A percentile compares a stretch with the other conserved stretches of the same genome.
These are phyloP conservation scores for Cutaneotrichosporon sp. DNA, from an alignment of 1,284 basidiomycete species.

Conservation along the genomic window DNA sequence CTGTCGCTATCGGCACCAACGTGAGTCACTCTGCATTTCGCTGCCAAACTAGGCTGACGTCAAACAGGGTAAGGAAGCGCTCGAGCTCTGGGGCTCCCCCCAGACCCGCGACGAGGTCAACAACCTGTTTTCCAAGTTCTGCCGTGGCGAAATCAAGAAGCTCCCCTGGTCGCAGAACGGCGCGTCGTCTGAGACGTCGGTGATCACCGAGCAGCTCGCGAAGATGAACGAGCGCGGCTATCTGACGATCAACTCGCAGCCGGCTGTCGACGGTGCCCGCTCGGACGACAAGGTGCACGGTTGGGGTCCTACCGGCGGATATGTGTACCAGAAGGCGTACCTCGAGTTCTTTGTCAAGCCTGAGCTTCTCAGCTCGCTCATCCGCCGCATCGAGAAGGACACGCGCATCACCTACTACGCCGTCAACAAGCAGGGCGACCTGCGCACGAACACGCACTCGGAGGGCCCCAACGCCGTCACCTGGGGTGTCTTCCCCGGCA, in stretches of 20 bases:
- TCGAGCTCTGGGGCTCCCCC: constrained; percentile 85
- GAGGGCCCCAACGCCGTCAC: constrained; percentile 98
- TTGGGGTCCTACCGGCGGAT: constrained; percentile 87
- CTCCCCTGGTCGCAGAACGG: constrained; percentile 96
- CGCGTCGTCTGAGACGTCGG: constrained; percentile 77
- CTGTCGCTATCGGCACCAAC: constrained; percentile 74
- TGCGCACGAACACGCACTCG: constrained; percentile 90
- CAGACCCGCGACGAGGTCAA: constrained; percentile 61
- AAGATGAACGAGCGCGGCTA: constrained; percentile 87
- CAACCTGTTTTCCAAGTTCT: constrained; percentile 77
- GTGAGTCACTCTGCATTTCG: background rate
- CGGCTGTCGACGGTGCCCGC: constrained; percentile 86
- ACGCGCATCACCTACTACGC: constrained; percentile 94
- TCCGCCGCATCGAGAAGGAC: constrained; percentile 83
- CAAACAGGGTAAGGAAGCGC: constrained; percentile 60
- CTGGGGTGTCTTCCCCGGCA: constrained; percentile 98
- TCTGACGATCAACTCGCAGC: constrained; percentile 97
- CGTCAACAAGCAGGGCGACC: constrained; percentile 68
- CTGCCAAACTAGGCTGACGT: background rate
- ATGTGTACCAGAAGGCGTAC: constrained; percentile 98
- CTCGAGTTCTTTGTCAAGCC: constrained; percentile 92
- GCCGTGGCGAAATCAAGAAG: constrained; percentile 65
- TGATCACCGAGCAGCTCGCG: constrained; percentile 76
- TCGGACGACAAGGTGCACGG: constrained; percentile 86
- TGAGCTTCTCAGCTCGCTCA: constrained; percentile 68